Base-by-base conservation (phyloP, 371 early-diverging fungal species). In the Haplosporangium sp. region DNA sequence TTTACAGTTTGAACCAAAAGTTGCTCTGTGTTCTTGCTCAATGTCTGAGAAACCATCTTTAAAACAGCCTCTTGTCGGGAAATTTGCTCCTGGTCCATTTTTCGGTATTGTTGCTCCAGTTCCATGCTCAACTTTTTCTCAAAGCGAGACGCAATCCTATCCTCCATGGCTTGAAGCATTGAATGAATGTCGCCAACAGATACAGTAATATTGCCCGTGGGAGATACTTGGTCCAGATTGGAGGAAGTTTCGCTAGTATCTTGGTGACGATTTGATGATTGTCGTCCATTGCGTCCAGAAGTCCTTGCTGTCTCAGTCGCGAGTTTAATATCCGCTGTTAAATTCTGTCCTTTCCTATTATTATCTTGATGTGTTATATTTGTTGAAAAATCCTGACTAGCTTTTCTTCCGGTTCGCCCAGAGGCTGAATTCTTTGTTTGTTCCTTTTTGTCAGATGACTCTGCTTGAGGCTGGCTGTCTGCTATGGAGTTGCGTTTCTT, bases 1-100 rank as follows among this genome's bases (percentile, higher is more conserved):
- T 78, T 68, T n/a, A 85, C 83, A 10, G 84, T 85, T 40, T 84
- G 77, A 34, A 82, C 84, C 63, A 85, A 58, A 17, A 85, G 61
- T 59, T 85, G 83, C 37, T 84, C 72, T 3, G 85, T 85, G 58
- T 84, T 85, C 60, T 76, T 85, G 53, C 63, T 74, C 27, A 85
- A 67, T 0, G 84, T 76, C 37, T 84, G 79, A 10, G 84, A 83
- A 34, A 85, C 84, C 45, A 83, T 37, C 59, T 83, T 85, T 39
- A 85, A 55, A 10, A 84, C 72, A 9, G 71, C 74, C 63, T 85
- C 83, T 63, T 85, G 85, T 45, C 85, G 76, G 37, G 76, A 45
- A 44, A 76, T 79, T 61, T 85, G 84, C 40, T 76, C 81, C 15
- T 78, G 79, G 53, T 85, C 84, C 64, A 84, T 72, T 52, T 73